A percentile compares a stretch with the other conserved stretches of the same genome.
Conservation (phyloP, 176 grass and related monocot genomes). For the Musa itinerans region DNA sequence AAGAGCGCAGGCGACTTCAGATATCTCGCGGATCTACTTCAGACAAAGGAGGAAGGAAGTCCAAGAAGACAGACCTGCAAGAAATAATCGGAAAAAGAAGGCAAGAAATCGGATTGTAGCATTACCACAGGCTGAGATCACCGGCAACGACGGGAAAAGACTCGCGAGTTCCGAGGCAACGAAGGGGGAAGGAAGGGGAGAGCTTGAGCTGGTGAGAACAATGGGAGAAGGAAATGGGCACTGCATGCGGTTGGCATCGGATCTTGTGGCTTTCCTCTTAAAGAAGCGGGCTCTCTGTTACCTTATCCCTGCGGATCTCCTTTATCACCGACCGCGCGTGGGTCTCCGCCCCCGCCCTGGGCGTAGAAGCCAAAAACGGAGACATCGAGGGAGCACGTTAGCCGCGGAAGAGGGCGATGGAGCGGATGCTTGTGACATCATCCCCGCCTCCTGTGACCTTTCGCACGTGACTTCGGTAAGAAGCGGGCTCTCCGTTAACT, state of each 20-base stretch:
- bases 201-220: constrained; percentile 13
- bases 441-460: too few species aligned
- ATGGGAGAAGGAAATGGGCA: constrained; percentile 23
- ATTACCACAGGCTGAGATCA: constrained; percentile 4
- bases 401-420: too few species aligned
- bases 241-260: constrained; percentile 45
- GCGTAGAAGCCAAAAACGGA: neutral
- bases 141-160: too few species aligned
- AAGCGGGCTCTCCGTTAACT: too few species aligned
- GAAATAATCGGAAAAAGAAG: neutral
- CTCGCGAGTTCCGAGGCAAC: neutral
- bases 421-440: too few species aligned
- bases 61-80: too few species aligned
- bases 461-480: too few species aligned
- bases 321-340: neutral
- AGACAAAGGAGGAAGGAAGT: neutral
- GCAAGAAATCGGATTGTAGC: neutral
- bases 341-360: too few species aligned
- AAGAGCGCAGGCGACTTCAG: too few species aligned
- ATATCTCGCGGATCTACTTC: neutral
- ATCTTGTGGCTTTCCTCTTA: constrained; percentile 33
- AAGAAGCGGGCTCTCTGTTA: constrained; percentile 5
- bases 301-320: neutral
- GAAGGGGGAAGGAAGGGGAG: constrained; percentile 5
- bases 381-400: too few species aligned